Base-by-base conservation (phyloP, 2,329 filamentous ascomycete species). In the Epichloe uncinata region DNA sequence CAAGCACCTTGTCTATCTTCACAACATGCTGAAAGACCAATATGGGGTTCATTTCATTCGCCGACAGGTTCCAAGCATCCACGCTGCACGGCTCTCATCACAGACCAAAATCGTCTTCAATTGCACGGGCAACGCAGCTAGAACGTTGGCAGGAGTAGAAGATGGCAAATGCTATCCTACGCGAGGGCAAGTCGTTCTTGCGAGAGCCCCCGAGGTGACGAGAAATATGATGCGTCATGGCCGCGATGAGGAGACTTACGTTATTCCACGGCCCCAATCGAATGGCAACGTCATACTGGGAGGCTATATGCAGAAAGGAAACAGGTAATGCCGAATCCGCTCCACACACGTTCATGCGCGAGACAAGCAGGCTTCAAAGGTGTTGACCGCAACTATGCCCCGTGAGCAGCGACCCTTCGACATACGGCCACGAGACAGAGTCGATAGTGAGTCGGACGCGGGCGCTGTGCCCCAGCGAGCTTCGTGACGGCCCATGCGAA, bases 141-240 rank as follows among this genome's bases (percentile, higher is more conserved):
- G 52, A 36, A 63, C 58, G 0, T 55, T 71, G 2, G 53, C 58
- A 0, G 67, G 67, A 6, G 66, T 71, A 1, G 52, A 60, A 18
- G 69, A 71, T 47, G 12, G 55, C 7, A 65, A 65, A 36, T 69
- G 67, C 49, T 71, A 63, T 44, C 69, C 69, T 1, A 71, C 69
- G 0, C 52, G 69, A 3, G 68, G 68, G 0, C 68, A 70, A 48
- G 63, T 70, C 3, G 56, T 70, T 2, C 57, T 71, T 5, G 60
- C 57, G 0, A 59, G 57, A 20, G 68, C 66, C 0, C 0, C 68
- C 0, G 35, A 55, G 0, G 60, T 69, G 1, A 55, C 52, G 2
- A 59, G 57, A 2, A 70, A 69, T 41, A 54, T 66, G 45, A 70
- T 70, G 68, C 59, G 61, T 1, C 64, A 69, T 45, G 66, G 66